Percentiles rank a stretch among this genome's conserved stretches.
phyloP scores from a whole-genome alignment of 1,139 yeast species.

The Suhomyces ambrosiae region DNA sequence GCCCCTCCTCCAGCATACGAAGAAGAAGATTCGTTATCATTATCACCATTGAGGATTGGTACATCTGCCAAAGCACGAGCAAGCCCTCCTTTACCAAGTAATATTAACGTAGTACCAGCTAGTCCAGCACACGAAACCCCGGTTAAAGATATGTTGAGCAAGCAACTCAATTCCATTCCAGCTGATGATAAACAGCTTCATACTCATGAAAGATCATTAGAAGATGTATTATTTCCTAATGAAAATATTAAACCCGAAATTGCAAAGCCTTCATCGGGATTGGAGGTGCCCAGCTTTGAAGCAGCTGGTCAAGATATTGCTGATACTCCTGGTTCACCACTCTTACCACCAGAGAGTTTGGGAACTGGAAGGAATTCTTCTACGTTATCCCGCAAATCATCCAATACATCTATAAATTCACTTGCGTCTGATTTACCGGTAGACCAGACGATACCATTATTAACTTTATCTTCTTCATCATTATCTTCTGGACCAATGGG shows the following conservation, averaged over 20 bases:
- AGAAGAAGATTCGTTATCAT: conserved; percentile 22
- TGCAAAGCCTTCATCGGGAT: not conserved
- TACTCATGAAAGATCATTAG: conserved; percentile 20
- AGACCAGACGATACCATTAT: conserved; percentile 45
- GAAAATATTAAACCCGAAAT: not conserved
- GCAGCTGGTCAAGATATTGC: conserved; percentile 11
- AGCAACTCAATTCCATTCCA: conserved; percentile 6
- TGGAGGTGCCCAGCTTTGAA: conserved; percentile 1
- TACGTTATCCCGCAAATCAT: conserved; percentile 23
- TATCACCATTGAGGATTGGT: conserved; percentile 37
- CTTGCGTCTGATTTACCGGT: conserved; percentile 25
- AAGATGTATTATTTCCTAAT: conserved; percentile 13
- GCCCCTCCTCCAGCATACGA: conserved; percentile 46
- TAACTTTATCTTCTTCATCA: conserved; percentile 35
- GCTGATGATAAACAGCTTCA: not conserved
- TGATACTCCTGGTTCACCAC: conserved; percentile 14
- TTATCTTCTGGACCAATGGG: conserved; percentile 16
- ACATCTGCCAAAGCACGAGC: conserved; percentile 8
- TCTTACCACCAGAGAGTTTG: conserved; percentile 8
- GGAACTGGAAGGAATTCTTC: not conserved
- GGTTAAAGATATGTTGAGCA: conserved; percentile 16
- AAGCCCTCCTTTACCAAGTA: not conserved
- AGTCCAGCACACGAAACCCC: conserved; percentile 16
- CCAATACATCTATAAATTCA: conserved; percentile 28
- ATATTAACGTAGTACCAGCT: conserved; percentile 13